Evolutionary conservation across 2,329 filamentous ascomycete genomes (phyloP), one percentile per base, ranked within the genome.

Genomic region (Alternaria triticimaculans): DNA sequence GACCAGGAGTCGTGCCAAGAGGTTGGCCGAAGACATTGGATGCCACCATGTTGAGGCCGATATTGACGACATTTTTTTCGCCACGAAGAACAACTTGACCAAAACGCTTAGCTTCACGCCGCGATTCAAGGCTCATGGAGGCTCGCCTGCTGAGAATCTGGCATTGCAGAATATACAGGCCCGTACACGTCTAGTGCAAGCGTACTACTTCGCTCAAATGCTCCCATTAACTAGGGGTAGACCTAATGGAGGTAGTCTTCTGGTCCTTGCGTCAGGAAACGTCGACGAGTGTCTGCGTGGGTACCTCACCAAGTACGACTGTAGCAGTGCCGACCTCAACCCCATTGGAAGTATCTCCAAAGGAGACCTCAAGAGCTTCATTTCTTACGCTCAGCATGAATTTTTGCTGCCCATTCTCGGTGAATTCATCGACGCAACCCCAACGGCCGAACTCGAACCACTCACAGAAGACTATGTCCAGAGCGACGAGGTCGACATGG

Each of bases 291-390:
- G 81, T 64, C 78, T 87, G 25, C 81, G 85, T 26, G 85, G 84
- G 28, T 80, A 92, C 76, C 81, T 91, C 21, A 92, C 90, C n/a
- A 92, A 92, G 78, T 92, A 92, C 72, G 90, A 92, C 74, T 87
- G 85, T 72, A 79, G 73, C 8, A 80, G 77, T n/a, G 83, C 83
- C 15, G 68, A 71, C 43, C 81, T 81, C 65, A 81, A 90, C 69
- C 89, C 89, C 4, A 89, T 91, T 55, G 89, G 84, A 23, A 80
- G 79, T 11, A 87, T 89, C 60, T 85, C 82, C 61, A 93, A 93
- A 77, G 87, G 84, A 2, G 91, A 94, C 70, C 81, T 93, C 2
- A 92, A 91, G 76, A 80, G 85, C 10, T 93, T 94, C 80, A 91
- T 93, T n/a, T n/a, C n/a, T n/a, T n/a, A n/a, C n/a, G n/a, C n/a